A percentile compares a stretch with the other conserved stretches of the same genome.
phyloP scores from a whole-genome alignment of 2,329 filamentous ascomycete species.

The Talaromyces rugulosus region DNA sequence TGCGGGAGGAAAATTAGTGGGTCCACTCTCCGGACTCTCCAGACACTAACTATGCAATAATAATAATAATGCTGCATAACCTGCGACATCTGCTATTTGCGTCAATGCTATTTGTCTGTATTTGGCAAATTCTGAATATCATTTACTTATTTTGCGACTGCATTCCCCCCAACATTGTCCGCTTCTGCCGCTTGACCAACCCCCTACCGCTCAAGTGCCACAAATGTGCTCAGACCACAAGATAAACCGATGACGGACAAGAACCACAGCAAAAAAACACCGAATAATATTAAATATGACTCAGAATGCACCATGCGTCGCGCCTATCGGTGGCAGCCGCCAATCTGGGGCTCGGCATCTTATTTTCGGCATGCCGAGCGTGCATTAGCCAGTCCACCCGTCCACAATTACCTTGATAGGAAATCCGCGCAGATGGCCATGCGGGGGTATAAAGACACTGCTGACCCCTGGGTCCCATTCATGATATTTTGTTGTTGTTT shows the following conservation, averaged over 20 bases:
- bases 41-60: background rate
- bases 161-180: background rate
- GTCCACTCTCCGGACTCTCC: background rate
- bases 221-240: background rate
- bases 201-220: background rate
- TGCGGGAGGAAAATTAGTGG: constrained; percentile 4
- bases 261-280: background rate
- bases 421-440: background rate
- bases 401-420: background rate
- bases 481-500: background rate
- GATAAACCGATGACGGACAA: background rate
- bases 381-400: background rate
- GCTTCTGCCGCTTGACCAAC: background rate
- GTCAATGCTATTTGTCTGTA: background rate
- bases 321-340: constrained; percentile 14
- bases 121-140: background rate
- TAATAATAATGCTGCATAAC: background rate
- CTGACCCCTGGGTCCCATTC: background rate
- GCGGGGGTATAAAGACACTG: background rate
- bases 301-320: background rate
- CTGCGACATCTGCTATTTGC: background rate
- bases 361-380: constrained; percentile 25
- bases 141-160: background rate
- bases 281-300: background rate
- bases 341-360: constrained; percentile 28